phyloP scores from a whole-genome alignment of 164 flowering plant species.

The Tetrastigma voinierianum region DNA sequence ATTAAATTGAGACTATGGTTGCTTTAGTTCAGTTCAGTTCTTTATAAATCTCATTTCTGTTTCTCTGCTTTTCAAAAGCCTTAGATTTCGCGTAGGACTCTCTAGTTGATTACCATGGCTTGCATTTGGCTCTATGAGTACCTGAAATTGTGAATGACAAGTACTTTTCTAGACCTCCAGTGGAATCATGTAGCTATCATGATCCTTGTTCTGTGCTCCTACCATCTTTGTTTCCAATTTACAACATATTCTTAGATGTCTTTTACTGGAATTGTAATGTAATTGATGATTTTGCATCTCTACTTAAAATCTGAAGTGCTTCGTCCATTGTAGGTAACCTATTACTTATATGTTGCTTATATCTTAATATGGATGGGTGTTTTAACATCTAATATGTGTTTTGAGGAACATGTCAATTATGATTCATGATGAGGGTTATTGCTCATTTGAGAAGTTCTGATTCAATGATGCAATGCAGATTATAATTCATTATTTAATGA shows the following conservation, averaged over 20 bases:
- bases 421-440: background rate
- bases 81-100: background rate
- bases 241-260: background rate
- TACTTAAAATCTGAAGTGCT: background rate
- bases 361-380: background rate
- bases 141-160: background rate
- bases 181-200: too few relatives aligned
- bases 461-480: background rate
- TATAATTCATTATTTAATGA: background rate
- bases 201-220: background rate
- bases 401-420: background rate
- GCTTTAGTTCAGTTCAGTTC: too few relatives aligned
- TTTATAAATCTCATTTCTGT: background rate
- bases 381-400: background rate
- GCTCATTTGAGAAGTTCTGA: background rate
- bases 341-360: background rate
- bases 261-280: background rate
- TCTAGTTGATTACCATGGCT: background rate
- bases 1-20: background rate
- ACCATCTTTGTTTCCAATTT: background rate
- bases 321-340: background rate
- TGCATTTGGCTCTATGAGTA: background rate
- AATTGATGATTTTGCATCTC: background rate
- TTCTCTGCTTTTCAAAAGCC: too few relatives aligned
- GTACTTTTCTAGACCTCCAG: too few relatives aligned